phyloP scores from a whole-genome alignment of 768 basidiomycete genomes.

The Suillus paluster region DNA sequence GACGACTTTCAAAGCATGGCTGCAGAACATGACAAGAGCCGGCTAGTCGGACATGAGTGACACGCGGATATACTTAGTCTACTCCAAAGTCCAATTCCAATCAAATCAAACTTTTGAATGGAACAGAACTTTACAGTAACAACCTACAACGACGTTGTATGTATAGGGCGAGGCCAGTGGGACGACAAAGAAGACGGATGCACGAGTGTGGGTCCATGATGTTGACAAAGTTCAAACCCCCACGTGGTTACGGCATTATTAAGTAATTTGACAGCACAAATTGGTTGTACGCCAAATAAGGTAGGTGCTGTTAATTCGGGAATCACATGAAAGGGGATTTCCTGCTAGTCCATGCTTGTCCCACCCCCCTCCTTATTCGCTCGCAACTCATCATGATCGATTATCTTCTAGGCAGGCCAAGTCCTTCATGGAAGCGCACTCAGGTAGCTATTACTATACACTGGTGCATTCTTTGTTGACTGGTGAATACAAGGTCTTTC shows the following conservation, averaged over 20 bases:
- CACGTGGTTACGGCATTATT: constrained; percentile 9
- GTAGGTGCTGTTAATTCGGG: constrained; percentile 11
- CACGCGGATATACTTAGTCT: neutral
- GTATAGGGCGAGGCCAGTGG: no score
- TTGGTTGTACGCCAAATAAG: constrained; percentile 22
- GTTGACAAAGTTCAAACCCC: no score
- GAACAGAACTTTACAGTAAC: neutral
- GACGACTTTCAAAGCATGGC: neutral
- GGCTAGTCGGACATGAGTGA: neutral
- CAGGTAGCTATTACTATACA: constrained; percentile 53
- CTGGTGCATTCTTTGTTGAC: neutral
- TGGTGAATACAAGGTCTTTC: constrained; percentile 64
- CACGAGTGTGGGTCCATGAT: no score
- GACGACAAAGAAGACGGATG: no score
- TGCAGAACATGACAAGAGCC: neutral
- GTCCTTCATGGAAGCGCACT: constrained; percentile 85
- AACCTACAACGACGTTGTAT: neutral
- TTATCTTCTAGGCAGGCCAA: constrained; percentile 88
- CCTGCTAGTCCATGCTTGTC: constrained; percentile 1
- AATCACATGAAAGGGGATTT: constrained; percentile 40
- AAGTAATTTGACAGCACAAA: neutral
- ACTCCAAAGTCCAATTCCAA: neutral
- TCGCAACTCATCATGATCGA: constrained; percentile 74
- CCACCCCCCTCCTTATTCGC: constrained; percentile 3
- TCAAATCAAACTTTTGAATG: neutral